Conservation (phyloP, 2,329 filamentous ascomycete genomes). For the Botryotinia convoluta region DNA sequence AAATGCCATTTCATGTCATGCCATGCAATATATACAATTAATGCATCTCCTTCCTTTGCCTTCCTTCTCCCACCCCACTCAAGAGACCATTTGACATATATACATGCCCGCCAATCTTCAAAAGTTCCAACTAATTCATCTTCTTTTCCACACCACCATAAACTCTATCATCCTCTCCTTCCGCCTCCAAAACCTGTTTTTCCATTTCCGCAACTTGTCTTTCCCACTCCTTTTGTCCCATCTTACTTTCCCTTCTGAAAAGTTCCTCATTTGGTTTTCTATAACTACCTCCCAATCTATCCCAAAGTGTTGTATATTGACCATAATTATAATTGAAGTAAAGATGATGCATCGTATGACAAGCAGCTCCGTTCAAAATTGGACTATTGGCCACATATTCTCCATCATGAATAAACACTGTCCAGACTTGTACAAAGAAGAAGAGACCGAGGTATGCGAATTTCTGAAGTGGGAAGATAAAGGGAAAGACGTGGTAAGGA, state of each 20-base stretch:
- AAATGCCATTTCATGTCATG: neutral
- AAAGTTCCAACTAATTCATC: constrained; percentile 23
- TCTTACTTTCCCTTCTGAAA: constrained; percentile 81
- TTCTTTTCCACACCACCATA: constrained; percentile 30
- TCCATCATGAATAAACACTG: constrained; percentile 92
- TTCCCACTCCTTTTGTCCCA: constrained; percentile 76
- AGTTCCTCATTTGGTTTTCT: constrained; percentile 80
- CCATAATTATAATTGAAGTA: constrained; percentile 92
- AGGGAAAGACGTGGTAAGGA: constrained; percentile 91
- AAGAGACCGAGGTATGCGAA: constrained; percentile 83
- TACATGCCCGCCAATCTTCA: neutral
- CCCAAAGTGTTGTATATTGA: constrained; percentile 91
- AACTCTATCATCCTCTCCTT: constrained; percentile 44
- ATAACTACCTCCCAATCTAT: constrained; percentile 84
- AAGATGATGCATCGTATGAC: constrained; percentile 87
- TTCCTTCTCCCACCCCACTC: neutral
- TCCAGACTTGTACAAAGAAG: constrained; percentile 94
- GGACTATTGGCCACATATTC: constrained; percentile 90
- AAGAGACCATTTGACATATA: neutral
- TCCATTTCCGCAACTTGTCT: constrained; percentile 76
- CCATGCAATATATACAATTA: constrained; percentile 2
- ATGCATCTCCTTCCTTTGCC: neutral
- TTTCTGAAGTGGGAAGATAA: constrained; percentile 91
- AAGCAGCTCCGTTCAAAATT: constrained; percentile 91
- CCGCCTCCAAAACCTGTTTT: constrained; percentile 49